Percentiles rank a stretch among this genome's conserved stretches.
These are phyloP conservation scores for Filobasidium wieringae DNA, from an alignment of 768 basidiomycete genomes.

Conservation along the genomic window DNA sequence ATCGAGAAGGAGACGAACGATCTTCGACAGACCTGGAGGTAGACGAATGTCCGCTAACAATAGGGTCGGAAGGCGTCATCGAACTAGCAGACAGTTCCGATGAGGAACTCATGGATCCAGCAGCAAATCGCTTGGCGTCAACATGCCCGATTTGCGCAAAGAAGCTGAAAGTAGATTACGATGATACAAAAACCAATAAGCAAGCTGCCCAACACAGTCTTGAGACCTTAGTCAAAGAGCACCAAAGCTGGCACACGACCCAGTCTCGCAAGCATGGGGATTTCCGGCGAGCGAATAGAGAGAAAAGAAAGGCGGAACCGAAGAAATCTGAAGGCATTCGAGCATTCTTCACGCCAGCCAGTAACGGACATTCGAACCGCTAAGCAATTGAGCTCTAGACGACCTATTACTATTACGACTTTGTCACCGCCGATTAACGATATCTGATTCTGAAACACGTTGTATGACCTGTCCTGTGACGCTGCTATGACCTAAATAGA, in stretches of 20 bases:
- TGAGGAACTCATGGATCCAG: constrained; percentile 20
- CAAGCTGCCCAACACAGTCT: too few species aligned
- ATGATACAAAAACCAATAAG: constrained; percentile 40
- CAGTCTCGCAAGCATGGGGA: constrained; percentile 37
- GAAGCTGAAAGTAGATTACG: constrained; percentile 27
- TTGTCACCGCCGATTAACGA: too few species aligned
- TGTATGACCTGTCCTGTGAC: too few species aligned
- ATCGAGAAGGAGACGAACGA: constrained; percentile 3
- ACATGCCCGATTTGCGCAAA: constrained; percentile 30
- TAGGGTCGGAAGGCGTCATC: constrained; percentile 27
- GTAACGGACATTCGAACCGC: not conserved
- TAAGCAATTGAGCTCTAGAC: too few species aligned
- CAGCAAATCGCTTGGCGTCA: too few species aligned
- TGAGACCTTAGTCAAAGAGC: too few species aligned
- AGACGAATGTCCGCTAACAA: constrained; percentile 20
- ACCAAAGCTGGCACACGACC: too few species aligned
- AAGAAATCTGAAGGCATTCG: constrained; percentile 31
- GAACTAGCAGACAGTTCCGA: constrained; percentile 37
- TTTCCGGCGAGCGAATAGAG: not conserved
- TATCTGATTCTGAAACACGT: too few species aligned
- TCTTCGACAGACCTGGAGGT: constrained; percentile 4
- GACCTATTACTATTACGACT: too few species aligned
- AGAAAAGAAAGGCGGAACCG: constrained; percentile 13
- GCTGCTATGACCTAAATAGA: too few species aligned
- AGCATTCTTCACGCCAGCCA: constrained; percentile 25